Conservation (phyloP, 2,329 filamentous ascomycete species). For the Aspergillus fumigatus region DNA sequence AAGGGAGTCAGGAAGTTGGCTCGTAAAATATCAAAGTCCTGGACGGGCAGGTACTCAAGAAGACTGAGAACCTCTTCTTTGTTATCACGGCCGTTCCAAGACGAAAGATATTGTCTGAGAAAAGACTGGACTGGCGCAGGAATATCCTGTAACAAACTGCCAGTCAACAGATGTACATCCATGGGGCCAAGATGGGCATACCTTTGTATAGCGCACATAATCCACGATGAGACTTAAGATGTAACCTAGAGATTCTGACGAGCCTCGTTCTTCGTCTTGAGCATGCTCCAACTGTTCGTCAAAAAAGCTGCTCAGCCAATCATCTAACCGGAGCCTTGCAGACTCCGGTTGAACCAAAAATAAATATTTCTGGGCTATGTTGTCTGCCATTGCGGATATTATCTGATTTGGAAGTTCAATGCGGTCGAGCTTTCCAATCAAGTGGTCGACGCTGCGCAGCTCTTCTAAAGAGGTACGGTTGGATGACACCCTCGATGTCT, state of each 20-base stretch:
- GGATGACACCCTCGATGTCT: slow-evolving; percentile 69
- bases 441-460: slow-evolving; percentile 64
- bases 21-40: slow-evolving; percentile 31
- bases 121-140: slow-evolving; percentile 31
- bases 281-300: slow-evolving; percentile 33
- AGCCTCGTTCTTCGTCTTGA: slow-evolving; percentile 45
- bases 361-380: slow-evolving; percentile 70
- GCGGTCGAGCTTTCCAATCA: slow-evolving; percentile 69
- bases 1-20: slow-evolving; percentile 33
- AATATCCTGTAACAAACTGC: slow-evolving; percentile 23
- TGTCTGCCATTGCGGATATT: slow-evolving; percentile 69
- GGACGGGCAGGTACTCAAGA: slow-evolving; percentile 30
- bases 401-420: slow-evolving; percentile 80
- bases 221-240: slow-evolving; percentile 30
- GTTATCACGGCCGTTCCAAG: slow-evolving; percentile 60
- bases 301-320: slow-evolving; percentile 38
- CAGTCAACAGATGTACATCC: not conserved
- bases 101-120: slow-evolving; percentile 48
- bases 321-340: slow-evolving; percentile 37
- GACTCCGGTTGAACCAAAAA: slow-evolving; percentile 59
- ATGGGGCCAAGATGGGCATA: slow-evolving; percentile 9
- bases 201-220: slow-evolving; percentile 38
- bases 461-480: slow-evolving; percentile 61
- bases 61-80: slow-evolving; percentile 38
- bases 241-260: slow-evolving; percentile 31